These are phyloP conservation scores for Polytolypa hystricis DNA, from an alignment of 2,329 filamentous ascomycete genomes.

Conservation along the genomic window DNA sequence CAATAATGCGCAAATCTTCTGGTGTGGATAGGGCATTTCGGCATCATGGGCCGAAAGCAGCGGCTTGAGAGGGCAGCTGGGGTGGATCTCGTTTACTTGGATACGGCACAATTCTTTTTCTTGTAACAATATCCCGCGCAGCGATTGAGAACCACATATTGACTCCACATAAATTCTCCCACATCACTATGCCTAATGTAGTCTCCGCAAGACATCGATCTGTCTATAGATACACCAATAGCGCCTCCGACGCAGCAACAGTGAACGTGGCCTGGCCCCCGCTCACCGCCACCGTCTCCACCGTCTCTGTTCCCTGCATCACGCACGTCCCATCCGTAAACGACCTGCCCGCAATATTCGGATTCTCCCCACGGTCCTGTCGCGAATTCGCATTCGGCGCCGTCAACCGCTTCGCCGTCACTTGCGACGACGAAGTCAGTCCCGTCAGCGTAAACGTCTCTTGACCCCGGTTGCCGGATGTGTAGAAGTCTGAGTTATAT, in stretches of 20 bases:
- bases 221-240: slow-evolving; percentile 36
- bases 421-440: slow-evolving; percentile 20
- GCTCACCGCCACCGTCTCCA: slow-evolving; percentile 12
- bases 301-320: slow-evolving; percentile 26
- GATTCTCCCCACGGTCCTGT: slow-evolving; percentile 33
- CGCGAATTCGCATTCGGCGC: slow-evolving; percentile 34
- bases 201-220: no score
- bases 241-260: slow-evolving; percentile 37
- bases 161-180: no score
- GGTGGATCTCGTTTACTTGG: no score
- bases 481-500: slow-evolving; percentile 23
- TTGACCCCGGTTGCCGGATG: slow-evolving; percentile 16
- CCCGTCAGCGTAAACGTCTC: slow-evolving; percentile 36
- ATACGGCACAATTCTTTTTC: no score
- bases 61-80: no score
- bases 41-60: no score
- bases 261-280: slow-evolving; percentile 29
- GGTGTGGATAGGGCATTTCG: no score
- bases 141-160: no score
- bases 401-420: slow-evolving; percentile 37
- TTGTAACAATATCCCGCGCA: no score
- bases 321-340: slow-evolving; percentile 39
- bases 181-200: no score
- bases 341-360: slow-evolving; percentile 37
- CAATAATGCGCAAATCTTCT: no score